Evolutionary conservation across 2,329 filamentous ascomycete species (phyloP).

Genomic region (Emmonsia crescens): DNA sequence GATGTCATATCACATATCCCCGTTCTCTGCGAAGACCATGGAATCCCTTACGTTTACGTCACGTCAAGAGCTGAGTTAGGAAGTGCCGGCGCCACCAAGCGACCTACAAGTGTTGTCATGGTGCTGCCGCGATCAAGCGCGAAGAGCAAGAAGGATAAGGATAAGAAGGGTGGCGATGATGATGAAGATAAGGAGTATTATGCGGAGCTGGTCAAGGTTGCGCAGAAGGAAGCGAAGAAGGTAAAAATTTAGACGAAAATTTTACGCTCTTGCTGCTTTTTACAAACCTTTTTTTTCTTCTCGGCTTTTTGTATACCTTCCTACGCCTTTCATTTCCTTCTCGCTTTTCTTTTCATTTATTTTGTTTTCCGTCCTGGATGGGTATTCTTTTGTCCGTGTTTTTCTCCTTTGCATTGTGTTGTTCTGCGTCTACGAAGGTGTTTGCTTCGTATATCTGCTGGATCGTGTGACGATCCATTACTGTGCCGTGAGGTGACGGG

Average conservation of each 20-base stretch:
- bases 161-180: conserved; percentile 31
- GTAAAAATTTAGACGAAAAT: conserved; percentile 39
- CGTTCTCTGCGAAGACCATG: conserved; percentile 95
- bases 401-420: not conserved
- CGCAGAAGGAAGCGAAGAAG: conserved; percentile 47
- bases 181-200: conserved; percentile 42
- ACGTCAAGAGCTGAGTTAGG: conserved; percentile 86
- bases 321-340: not conserved
- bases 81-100: conserved; percentile 86
- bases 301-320: not conserved
- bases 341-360: not conserved
- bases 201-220: conserved; percentile 47
- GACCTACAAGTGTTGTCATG: conserved; percentile 95
- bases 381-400: not conserved
- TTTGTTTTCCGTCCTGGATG: not conserved
- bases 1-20: conserved; percentile 98
- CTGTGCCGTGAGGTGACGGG: not conserved
- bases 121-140: conserved; percentile 43
- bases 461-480: not conserved
- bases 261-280: not conserved
- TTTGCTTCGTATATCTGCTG: not conserved
- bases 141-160: conserved; percentile 41
- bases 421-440: not conserved
- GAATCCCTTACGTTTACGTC: conserved; percentile 93
- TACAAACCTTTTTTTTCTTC: not conserved